Evolutionary conservation across 169 alveolate genomes (phyloP).

Genomic region (Cryptosporidium xiaoi): DNA sequence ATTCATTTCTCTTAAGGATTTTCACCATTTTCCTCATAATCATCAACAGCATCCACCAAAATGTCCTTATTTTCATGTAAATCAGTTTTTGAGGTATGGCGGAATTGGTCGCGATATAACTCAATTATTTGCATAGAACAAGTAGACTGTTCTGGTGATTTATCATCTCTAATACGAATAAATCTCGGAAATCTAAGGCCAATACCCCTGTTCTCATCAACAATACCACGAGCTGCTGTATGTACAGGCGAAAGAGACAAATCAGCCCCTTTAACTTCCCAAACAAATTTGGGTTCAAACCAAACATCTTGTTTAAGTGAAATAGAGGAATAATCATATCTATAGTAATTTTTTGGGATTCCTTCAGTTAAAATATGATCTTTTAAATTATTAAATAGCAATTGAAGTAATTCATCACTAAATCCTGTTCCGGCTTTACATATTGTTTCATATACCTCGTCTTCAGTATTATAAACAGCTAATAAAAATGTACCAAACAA

Average conservation of each 20-base stretch:
- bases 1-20: too few species aligned
- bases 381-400: slow-evolving; percentile 83
- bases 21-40: too few species aligned
- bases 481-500: slow-evolving; percentile 94
- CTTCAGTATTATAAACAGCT: slow-evolving; percentile 95
- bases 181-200: slow-evolving; percentile 98
- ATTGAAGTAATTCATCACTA: slow-evolving; percentile 91
- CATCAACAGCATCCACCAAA: too few species aligned
- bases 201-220: slow-evolving; percentile 91
- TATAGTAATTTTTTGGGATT: slow-evolving; percentile 77
- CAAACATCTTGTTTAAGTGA: slow-evolving; percentile 87
- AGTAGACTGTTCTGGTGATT: slow-evolving; percentile 93
- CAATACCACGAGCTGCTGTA: slow-evolving; percentile 92
- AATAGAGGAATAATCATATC: slow-evolving; percentile 78
- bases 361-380: slow-evolving; percentile 83
- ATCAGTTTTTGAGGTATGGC: slow-evolving; percentile 5
- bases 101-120: slow-evolving; percentile 84
- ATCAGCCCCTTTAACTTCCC: slow-evolving; percentile 98
- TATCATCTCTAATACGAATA: slow-evolving; percentile 95
- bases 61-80: neutral
- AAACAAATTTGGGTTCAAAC: slow-evolving; percentile 93
- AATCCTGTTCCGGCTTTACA: slow-evolving; percentile 98
- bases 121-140: slow-evolving; percentile 89
- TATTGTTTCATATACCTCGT: slow-evolving; percentile 94
- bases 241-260: slow-evolving; percentile 95